Evolutionary conservation across 2,329 filamentous ascomycete species (phyloP).

Genomic region (Sphaerulina populicola): DNA sequence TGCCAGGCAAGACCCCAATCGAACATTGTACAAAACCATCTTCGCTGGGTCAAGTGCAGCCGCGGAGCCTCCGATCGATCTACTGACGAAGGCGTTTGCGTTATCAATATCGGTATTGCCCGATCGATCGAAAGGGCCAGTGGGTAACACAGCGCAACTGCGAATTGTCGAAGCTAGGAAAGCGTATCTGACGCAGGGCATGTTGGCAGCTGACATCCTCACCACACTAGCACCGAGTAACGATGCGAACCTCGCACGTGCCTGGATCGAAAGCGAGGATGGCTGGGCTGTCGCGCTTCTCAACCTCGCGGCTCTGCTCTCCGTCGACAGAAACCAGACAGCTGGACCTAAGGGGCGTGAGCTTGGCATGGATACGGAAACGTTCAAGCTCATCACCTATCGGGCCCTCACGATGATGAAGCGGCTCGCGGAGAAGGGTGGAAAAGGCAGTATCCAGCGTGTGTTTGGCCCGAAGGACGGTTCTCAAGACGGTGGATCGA

Average conservation of each 20-base stretch:
- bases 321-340: conserved; percentile 44
- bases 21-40: conserved; percentile 72
- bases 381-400: conserved; percentile 34
- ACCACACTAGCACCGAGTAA: conserved; percentile 53
- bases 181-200: conserved; percentile 81
- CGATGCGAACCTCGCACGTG: conserved; percentile 54
- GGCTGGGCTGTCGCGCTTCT: conserved; percentile 76
- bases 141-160: conserved; percentile 38
- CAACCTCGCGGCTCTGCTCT: conserved; percentile 64
- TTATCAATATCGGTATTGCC: conserved; percentile 80
- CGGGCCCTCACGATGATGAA: conserved; percentile 42
- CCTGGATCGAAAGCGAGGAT: conserved; percentile 76
- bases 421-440: conserved; percentile 40
- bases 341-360: conserved; percentile 17
- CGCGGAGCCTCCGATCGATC: conserved; percentile 55
- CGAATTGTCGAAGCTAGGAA: conserved; percentile 74
- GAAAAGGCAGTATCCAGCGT: conserved; percentile 22
- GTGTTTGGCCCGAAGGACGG: conserved; percentile 7
- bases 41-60: conserved; percentile 55
- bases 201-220: conserved; percentile 82
- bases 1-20: conserved; percentile 86
- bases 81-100: conserved; percentile 79
- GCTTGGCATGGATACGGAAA: conserved; percentile 28
- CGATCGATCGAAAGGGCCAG: conserved; percentile 54
- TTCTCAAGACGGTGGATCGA: conserved; percentile 13